Base-by-base conservation (phyloP, 2,329 filamentous ascomycete genomes). In the Curvularia lunata region DNA sequence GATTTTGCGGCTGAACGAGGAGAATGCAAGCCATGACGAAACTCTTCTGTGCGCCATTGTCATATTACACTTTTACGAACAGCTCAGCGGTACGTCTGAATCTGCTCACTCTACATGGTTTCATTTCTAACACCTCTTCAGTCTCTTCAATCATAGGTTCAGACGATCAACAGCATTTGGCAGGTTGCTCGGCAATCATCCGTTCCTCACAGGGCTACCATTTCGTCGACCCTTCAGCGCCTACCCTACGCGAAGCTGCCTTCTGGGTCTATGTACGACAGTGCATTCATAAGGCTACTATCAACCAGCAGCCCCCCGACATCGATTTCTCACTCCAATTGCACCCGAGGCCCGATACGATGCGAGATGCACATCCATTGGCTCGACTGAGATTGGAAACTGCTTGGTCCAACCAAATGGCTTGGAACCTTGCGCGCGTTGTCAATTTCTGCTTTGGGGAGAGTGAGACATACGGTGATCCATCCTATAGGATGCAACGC, bases 211-310 rank as follows among this genome's bases (percentile, higher is more conserved):
- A 73, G 23, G 59, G 62, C 25, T 48, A 70, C 38, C 56, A 70
- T 27, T 69, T 55, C 41, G 67, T 74, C 12, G 71, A 75, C 52
- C 72, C 71, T 8, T 71, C 72, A 5, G 68, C 70, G n/a, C 70
- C 71, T 5, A 71, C 72, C 2, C 56, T 74, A 12, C 71, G 71
- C 28, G 69, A 75, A 38, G 71, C 72, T 45, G 68, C 71, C 7
- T 75, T 74, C 42, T 73, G 70, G 71, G 67, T 75, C 8, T 73
- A 74, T 43, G 70, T 75, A 23, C 67, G 70, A 12, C 72, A 75
- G 50, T 74, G 69, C 45, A 63, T 75, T 7, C 74, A 73, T 48
- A 75, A 64, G 30, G 67, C 71, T 10, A 73, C 69, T 6, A 69
- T 74, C 28, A 70, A 74, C 32, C 71, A 75, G 54, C 68, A 71